Percentiles rank a stretch among this genome's conserved stretches.
phyloP scores from a whole-genome alignment of 257 asterid species.

The Vinca minor region DNA sequence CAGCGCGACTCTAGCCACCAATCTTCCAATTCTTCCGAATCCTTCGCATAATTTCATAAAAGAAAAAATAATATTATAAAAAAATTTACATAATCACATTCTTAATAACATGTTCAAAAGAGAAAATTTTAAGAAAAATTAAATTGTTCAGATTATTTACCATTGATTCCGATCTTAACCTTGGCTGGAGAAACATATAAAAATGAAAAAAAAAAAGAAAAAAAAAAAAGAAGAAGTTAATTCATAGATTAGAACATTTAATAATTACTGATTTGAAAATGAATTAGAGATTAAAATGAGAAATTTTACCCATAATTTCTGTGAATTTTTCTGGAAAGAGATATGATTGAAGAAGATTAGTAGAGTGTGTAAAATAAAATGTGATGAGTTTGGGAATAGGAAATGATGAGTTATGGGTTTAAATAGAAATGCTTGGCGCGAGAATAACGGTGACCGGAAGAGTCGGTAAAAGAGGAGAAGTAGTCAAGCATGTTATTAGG shows the following conservation, averaged over 20 bases:
- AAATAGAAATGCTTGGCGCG: neutral
- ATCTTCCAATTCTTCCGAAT: constrained; percentile 58
- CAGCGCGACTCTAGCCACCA: constrained; percentile 56
- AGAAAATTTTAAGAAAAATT: too few relatives aligned
- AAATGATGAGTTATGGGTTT: neutral
- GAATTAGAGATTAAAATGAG: neutral
- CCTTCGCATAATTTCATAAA: constrained; percentile 17
- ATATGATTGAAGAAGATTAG: neutral
- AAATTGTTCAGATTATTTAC: constrained; percentile 24
- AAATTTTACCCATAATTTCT: constrained; percentile 1
- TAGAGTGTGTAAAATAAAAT: neutral
- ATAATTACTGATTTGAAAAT: neutral
- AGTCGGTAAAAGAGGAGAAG: neutral
- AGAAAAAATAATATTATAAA: neutral
- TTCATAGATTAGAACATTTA: neutral
- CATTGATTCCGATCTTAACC: constrained; percentile 70
- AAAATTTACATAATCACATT: neutral
- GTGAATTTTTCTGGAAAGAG: neutral
- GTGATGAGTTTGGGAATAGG: neutral
- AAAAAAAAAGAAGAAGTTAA: neutral
- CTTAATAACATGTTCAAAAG: too few relatives aligned
- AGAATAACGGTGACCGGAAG: neutral
- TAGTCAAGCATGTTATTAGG: neutral
- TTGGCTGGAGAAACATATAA: constrained; percentile 19
- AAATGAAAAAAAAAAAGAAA: neutral